phyloP scores from a whole-genome alignment of 805 yeast species.

The Cyberlindnera lachancei region DNA sequence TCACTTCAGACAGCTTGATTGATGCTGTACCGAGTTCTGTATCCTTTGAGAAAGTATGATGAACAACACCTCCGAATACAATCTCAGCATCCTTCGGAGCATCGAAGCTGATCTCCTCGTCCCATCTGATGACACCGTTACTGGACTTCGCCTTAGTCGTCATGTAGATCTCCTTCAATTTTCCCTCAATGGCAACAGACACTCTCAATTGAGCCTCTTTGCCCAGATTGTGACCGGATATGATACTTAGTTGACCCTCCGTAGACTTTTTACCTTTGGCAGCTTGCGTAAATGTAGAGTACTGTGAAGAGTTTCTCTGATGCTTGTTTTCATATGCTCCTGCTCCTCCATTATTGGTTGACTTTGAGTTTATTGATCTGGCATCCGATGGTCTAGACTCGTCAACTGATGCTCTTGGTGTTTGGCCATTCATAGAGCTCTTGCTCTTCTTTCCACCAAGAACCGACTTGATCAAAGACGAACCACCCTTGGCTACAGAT shows the following conservation, averaged over 20 bases:
- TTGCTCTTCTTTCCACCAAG: conserved; percentile 24
- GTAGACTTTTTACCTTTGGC: conserved; percentile 16
- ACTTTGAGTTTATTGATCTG: conserved; percentile 4
- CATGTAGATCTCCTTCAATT: conserved; percentile 50
- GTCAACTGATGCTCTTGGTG: conserved; percentile 26
- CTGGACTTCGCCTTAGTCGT: conserved; percentile 51
- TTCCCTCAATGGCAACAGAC: conserved; percentile 36
- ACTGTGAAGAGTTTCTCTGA: conserved; percentile 16
- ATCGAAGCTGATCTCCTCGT: conserved; percentile 61
- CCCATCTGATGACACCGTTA: conserved; percentile 42
- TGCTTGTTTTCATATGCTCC: conserved; percentile 8
- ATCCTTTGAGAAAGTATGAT: conserved; percentile 68
- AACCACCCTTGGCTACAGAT: conserved; percentile 37
- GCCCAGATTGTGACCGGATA: conserved; percentile 39
- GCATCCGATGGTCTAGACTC: conserved; percentile 3
- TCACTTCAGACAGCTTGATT: conserved; percentile 42
- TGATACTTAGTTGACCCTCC: conserved; percentile 44
- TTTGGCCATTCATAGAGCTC: conserved; percentile 27
- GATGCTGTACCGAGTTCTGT: conserved; percentile 54
- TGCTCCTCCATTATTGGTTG: neutral
- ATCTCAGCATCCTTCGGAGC: conserved; percentile 56
- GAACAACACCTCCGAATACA: conserved; percentile 53
- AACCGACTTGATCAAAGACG: conserved; percentile 30
- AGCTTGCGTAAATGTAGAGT: conserved; percentile 16
- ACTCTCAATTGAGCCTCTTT: conserved; percentile 46